Evolutionary conservation across 2,329 filamentous ascomycete species (phyloP).

Genomic region (Aureobasidium sp.): DNA sequence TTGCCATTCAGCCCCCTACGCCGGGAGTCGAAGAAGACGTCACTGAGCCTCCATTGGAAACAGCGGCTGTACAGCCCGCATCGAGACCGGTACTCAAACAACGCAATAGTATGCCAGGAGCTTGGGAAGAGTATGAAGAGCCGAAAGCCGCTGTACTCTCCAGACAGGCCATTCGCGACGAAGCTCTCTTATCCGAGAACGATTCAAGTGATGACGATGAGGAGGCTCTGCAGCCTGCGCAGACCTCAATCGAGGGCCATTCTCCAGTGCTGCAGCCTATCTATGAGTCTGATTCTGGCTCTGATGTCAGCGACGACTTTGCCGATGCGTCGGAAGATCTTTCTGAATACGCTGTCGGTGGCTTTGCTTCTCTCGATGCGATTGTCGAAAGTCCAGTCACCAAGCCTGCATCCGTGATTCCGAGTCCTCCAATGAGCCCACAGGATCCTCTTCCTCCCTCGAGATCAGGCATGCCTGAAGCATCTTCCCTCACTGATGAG

Average conservation of each 20-base stretch:
- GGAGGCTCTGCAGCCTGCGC: neutral
- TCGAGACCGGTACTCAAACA: slow-evolving; percentile 5
- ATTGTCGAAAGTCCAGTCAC: slow-evolving; percentile 55
- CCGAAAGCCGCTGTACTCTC: neutral
- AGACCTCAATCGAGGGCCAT: neutral
- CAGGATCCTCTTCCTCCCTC: slow-evolving; percentile 15
- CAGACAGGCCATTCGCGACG: neutral
- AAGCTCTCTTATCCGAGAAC: neutral
- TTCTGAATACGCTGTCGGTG: slow-evolving; percentile 56
- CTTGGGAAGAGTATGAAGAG: slow-evolving; percentile 15
- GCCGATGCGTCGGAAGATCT: slow-evolving; percentile 72
- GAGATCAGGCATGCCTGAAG: slow-evolving; percentile 5
- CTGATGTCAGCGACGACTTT: slow-evolving; percentile 55
- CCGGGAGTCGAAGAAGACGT: slow-evolving; percentile 27
- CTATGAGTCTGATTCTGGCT: slow-evolving; percentile 20
- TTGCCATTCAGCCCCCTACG: slow-evolving; percentile 31
- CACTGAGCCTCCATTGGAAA: neutral
- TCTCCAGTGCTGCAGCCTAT: slow-evolving; percentile 15
- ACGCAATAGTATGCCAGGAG: slow-evolving; percentile 16
- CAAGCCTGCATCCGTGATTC: slow-evolving; percentile 12
- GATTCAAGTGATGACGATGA: slow-evolving; percentile 16
- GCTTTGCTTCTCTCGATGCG: slow-evolving; percentile 67
- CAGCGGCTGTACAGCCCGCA: neutral
- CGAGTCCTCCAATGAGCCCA: slow-evolving; percentile 25
- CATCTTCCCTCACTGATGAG: slow-evolving; percentile 7